Conservation (phyloP, 495 filamentous ascomycete species). For the Aspergillus diversus region DNA sequence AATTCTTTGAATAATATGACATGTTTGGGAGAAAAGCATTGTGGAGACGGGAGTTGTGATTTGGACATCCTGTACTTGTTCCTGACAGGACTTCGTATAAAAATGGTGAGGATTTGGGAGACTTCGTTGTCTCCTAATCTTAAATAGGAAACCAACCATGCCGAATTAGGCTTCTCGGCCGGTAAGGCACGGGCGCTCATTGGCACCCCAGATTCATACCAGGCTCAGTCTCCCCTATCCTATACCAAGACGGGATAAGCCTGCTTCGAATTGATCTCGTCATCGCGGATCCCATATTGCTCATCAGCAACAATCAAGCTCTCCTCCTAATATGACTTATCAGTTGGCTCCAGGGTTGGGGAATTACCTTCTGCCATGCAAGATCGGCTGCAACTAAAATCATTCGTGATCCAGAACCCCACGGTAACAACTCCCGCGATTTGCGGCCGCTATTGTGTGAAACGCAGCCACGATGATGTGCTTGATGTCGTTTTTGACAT, state of each 20-base stretch:
- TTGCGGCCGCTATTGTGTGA: conserved; percentile 23
- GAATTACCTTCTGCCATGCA: conserved; percentile 4
- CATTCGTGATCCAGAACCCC: conserved; percentile 14
- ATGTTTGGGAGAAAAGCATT: too few species aligned
- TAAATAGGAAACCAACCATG: neutral
- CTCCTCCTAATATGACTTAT: conserved; percentile 1
- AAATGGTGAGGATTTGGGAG: too few species aligned
- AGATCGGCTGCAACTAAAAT: conserved; percentile 11
- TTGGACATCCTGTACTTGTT: too few species aligned
- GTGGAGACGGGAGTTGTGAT: too few species aligned
- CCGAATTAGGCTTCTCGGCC: conserved; percentile 15
- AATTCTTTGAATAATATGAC: too few species aligned
- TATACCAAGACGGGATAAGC: neutral
- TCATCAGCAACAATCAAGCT: conserved; percentile 22
- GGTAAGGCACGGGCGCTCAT: conserved; percentile 1
- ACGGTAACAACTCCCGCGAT: conserved; percentile 15
- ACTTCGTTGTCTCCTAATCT: too few species aligned
- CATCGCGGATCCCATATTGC: conserved; percentile 28
- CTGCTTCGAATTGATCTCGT: conserved; percentile 12
- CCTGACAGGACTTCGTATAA: too few species aligned
- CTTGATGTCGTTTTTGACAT: conserved; percentile 17
- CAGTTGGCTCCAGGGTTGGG: conserved; percentile 1
- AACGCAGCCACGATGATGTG: conserved; percentile 22
- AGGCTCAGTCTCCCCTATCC: neutral
- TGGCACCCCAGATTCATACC: neutral